Conservation (phyloP, 139 green algal genomes). For the Chlorella sp. region DNA sequence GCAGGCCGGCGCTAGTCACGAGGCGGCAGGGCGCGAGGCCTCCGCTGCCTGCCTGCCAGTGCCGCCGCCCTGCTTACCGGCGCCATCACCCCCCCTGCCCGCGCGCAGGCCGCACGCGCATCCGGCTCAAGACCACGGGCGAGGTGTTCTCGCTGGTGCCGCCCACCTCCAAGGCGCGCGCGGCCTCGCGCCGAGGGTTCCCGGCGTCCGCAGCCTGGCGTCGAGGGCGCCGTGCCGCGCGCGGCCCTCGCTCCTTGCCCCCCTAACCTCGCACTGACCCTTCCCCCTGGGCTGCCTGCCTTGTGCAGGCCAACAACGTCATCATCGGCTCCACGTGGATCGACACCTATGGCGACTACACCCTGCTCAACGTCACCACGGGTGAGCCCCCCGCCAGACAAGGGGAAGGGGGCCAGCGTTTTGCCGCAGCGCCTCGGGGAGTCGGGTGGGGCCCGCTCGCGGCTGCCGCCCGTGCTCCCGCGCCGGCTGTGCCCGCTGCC, state of each 20-base stretch:
- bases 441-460: no score
- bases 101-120: slow-evolving; percentile 79
- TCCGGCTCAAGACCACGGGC: slow-evolving; percentile 73
- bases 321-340: slow-evolving; percentile 94
- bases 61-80: not conserved
- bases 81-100: not conserved
- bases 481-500: no score
- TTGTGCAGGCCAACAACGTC: slow-evolving; percentile 96
- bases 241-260: no score
- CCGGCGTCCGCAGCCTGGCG: no score
- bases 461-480: no score
- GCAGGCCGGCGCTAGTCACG: not conserved
- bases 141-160: slow-evolving; percentile 89
- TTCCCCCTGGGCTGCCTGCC: no score
- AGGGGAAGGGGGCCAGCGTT: no score
- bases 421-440: no score
- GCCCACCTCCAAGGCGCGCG: slow-evolving; percentile 72
- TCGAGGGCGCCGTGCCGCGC: no score
- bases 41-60: not conserved
- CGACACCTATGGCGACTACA: slow-evolving; percentile 86
- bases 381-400: no score
- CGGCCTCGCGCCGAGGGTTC: slow-evolving; percentile 36
- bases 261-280: no score
- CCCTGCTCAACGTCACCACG: slow-evolving; percentile 77
- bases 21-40: no score